These are phyloP conservation scores for Orychophragmus violaceus DNA, from an alignment of 345 rosid species.

Conservation along the genomic window DNA sequence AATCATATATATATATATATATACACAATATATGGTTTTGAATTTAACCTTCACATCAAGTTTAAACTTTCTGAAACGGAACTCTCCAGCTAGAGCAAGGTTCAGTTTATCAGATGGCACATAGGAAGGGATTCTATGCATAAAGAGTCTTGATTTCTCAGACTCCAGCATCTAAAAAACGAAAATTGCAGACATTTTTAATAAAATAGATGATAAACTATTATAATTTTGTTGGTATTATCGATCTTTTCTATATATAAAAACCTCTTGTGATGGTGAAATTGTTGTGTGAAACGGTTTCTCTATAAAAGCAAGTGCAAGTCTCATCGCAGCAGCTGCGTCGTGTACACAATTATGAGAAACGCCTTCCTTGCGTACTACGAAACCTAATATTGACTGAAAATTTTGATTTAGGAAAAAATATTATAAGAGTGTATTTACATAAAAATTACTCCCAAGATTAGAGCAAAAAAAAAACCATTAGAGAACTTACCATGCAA, in stretches of 20 bases:
- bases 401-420: not conserved
- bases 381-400: conserved; percentile 56
- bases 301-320: conserved; percentile 57
- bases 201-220: not conserved
- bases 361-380: conserved; percentile 53
- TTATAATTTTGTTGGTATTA: not conserved
- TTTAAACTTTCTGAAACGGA: not conserved
- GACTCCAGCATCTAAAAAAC: conserved; percentile 35
- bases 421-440: not conserved
- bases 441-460: not conserved
- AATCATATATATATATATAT: too few relatives aligned
- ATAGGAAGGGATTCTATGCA: conserved; percentile 54
- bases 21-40: too few relatives aligned
- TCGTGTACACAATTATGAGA: conserved; percentile 75
- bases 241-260: not conserved
- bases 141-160: conserved; percentile 48
- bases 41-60: conserved; percentile 49
- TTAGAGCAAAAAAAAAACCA: too few relatives aligned
- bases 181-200: not conserved
- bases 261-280: conserved; percentile 38
- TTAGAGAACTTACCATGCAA: not conserved
- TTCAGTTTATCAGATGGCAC: conserved; percentile 32
- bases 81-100: conserved; percentile 20
- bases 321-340: conserved; percentile 70
- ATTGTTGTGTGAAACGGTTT: conserved; percentile 35